Percentiles rank a stretch among this genome's conserved stretches.
Conservation (phyloP, 257 asterid species). For the Leonotis leonurus region DNA sequence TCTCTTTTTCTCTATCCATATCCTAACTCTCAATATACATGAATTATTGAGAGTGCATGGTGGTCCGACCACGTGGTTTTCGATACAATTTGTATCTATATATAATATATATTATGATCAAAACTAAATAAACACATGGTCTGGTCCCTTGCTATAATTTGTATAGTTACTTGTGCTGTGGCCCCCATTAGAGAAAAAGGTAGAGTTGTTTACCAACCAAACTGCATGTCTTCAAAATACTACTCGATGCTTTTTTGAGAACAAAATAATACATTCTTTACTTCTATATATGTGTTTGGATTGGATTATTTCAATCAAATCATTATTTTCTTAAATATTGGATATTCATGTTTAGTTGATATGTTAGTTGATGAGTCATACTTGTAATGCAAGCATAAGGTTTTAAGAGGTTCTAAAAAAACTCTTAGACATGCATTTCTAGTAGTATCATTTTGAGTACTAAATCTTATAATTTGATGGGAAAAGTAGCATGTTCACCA, state of each 20-base stretch:
- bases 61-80: conserved; percentile 31
- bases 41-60: conserved; percentile 12
- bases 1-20: neutral
- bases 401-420: neutral
- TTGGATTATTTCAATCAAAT: neutral
- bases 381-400: neutral
- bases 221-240: neutral
- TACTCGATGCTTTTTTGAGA: neutral
- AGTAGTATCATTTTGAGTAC: too few species aligned
- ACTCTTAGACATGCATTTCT: too few species aligned
- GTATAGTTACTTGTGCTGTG: neutral
- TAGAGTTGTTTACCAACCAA: neutral
- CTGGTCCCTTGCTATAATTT: conserved; percentile 17
- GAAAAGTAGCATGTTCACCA: too few species aligned
- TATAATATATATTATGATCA: neutral
- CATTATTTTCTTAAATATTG: too few species aligned
- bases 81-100: neutral
- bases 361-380: neutral
- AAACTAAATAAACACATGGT: too few species aligned
- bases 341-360: too few species aligned
- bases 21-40: conserved; percentile 21
- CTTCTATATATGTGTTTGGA: neutral
- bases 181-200: neutral
- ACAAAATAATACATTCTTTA: neutral
- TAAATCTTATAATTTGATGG: too few species aligned